phyloP scores from a whole-genome alignment of 805 yeast species.

The Candida chilensis region DNA sequence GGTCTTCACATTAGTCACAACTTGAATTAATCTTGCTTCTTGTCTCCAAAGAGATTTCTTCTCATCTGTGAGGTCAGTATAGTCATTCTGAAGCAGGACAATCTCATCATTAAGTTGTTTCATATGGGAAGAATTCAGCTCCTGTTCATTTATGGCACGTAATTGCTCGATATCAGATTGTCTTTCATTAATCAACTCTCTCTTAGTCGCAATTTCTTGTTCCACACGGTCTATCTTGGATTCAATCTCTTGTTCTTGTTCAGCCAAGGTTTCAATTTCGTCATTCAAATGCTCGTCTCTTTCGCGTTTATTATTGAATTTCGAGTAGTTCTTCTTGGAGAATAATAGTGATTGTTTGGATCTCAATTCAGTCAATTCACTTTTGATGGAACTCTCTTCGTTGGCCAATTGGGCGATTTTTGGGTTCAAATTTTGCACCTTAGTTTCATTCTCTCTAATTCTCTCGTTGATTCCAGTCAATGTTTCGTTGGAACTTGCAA shows the following conservation, averaged over 20 bases:
- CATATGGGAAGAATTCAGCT: too few species aligned
- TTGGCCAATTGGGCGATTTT: conserved; percentile 23
- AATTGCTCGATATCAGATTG: too few species aligned
- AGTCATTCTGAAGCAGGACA: too few species aligned
- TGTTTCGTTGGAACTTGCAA: too few species aligned
- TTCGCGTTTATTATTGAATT: conserved; percentile 44
- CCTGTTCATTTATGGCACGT: too few species aligned
- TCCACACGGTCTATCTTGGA: too few species aligned
- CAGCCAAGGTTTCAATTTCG: conserved; percentile 45
- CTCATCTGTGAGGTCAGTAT: conserved; percentile 45
- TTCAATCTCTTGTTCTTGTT: too few species aligned
- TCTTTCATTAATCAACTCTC: too few species aligned
- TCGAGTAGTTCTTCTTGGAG: conserved; percentile 64
- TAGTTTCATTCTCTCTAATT: conserved; percentile 24
- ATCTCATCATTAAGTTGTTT: too few species aligned
- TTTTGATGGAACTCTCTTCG: conserved; percentile 30
- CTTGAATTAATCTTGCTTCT: conserved; percentile 54
- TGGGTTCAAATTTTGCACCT: conserved; percentile 29
- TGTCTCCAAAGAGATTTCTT: conserved; percentile 74
- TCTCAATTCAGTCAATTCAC: conserved; percentile 27
- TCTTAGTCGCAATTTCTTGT: too few species aligned
- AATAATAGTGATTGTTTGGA: conserved; percentile 51
- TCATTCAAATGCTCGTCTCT: conserved; percentile 59
- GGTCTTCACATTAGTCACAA: conserved; percentile 43
- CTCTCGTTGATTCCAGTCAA: conserved; percentile 10